Percentiles rank a stretch among this genome's conserved stretches.
Evolutionary conservation across 2,329 filamentous ascomycete species (phyloP).

Genomic region (Byssochlamys sp.): DNA sequence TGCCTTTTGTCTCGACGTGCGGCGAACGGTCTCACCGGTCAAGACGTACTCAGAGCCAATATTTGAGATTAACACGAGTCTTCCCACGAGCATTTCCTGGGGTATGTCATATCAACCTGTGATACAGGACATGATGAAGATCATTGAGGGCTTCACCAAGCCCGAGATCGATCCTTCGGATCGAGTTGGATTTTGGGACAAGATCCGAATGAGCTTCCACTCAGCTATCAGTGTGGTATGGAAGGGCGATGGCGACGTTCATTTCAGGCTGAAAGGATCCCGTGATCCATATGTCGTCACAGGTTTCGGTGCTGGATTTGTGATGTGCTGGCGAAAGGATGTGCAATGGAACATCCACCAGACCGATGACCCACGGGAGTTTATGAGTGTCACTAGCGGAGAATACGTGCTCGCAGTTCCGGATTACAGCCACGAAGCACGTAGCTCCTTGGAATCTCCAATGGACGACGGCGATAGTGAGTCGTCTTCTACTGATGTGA

Average conservation of each 20-base stretch:
- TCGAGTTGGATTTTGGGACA: constrained; percentile 95
- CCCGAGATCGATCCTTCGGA: constrained; percentile 89
- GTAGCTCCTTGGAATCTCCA: constrained; percentile 46
- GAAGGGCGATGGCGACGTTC: constrained; percentile 92
- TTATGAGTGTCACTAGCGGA: constrained; percentile 91
- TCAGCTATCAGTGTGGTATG: constrained; percentile 80
- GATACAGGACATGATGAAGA: constrained; percentile 99
- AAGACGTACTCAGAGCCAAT: constrained; percentile 92
- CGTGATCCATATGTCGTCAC: constrained; percentile 90
- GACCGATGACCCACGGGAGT: constrained; percentile 76
- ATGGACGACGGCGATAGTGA: constrained; percentile 49
- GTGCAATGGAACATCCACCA: constrained; percentile 78
- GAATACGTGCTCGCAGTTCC: constrained; percentile 92
- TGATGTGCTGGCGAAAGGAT: constrained; percentile 97
- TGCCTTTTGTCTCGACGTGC: constrained; percentile 74
- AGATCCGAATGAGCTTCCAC: constrained; percentile 87
- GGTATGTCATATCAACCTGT: constrained; percentile 94
- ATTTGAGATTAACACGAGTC: constrained; percentile 83
- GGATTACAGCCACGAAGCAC: constrained; percentile 80
- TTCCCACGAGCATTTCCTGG: constrained; percentile 91
- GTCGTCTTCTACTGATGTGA: constrained; percentile 53
- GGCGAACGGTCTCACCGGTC: constrained; percentile 82
- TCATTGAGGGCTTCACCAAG: constrained; percentile 93
- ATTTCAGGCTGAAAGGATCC: constrained; percentile 79
- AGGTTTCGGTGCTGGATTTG: constrained; percentile 82